These are phyloP conservation scores for Termitomyces sp. DNA, from an alignment of 768 basidiomycete genomes.

Conservation along the genomic window DNA sequence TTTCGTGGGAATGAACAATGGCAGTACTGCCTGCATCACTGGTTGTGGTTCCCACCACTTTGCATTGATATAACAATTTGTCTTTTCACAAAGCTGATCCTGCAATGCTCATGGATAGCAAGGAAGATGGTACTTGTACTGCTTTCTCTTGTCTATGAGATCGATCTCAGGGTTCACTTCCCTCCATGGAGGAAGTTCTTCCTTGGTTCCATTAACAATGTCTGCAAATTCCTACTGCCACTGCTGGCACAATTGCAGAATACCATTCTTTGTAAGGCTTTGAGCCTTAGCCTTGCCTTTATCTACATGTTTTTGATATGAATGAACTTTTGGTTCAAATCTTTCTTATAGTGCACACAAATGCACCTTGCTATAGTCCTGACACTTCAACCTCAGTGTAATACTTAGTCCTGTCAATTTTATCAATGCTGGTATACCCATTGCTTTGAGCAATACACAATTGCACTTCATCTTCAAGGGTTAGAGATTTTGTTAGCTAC, in stretches of 20 bases:
- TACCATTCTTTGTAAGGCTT: too few relatives aligned
- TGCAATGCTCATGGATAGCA: slow-evolving; percentile 25
- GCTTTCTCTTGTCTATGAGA: slow-evolving; percentile 27
- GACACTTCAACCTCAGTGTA: background rate
- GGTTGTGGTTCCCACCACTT: too few relatives aligned
- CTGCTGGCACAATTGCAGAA: too few relatives aligned
- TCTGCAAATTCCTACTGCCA: too few relatives aligned
- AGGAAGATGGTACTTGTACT: too few relatives aligned
- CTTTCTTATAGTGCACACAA: background rate
- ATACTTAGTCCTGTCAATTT: background rate
- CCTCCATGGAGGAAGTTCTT: too few relatives aligned
- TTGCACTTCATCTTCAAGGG: too few relatives aligned
- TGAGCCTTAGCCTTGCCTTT: slow-evolving; percentile 5
- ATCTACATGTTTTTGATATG: slow-evolving; percentile 4
- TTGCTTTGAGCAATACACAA: too few relatives aligned
- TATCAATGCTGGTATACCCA: too few relatives aligned
- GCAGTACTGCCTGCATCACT: slow-evolving; percentile 27
- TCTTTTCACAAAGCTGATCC: slow-evolving; percentile 20
- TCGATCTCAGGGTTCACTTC: slow-evolving; percentile 34
- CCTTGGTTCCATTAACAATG: too few relatives aligned
- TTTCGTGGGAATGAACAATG: slow-evolving; percentile 19
- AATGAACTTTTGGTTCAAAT: background rate
- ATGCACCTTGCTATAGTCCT: background rate
- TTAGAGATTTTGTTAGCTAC: background rate
- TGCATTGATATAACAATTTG: too few relatives aligned